Evolutionary conservation across 768 basidiomycete species (phyloP).

Genomic region (Termitomyces bulborhizus): DNA sequence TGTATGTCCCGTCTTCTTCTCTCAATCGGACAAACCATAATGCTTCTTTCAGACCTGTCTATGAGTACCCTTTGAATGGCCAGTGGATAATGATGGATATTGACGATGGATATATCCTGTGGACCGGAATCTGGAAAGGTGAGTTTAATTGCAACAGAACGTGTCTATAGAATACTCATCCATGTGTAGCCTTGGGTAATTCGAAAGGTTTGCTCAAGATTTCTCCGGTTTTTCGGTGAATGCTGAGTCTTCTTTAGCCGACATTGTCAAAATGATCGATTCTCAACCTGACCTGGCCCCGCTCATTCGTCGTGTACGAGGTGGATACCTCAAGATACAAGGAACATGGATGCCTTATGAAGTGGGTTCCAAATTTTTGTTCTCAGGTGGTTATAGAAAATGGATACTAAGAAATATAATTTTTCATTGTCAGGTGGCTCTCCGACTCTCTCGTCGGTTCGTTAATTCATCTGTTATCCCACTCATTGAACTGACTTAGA

Average conservation of each 20-base stretch:
- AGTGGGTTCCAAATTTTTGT: slow-evolving; percentile 31
- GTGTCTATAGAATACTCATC: slow-evolving; percentile 8
- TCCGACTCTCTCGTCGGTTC: slow-evolving; percentile 73
- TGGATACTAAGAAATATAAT: neutral
- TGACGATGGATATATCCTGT: slow-evolving; percentile 86
- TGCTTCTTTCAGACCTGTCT: slow-evolving; percentile 55
- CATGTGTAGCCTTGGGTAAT: slow-evolving; percentile 63
- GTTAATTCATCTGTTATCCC: slow-evolving; percentile 22
- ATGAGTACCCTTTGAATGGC: slow-evolving; percentile 83
- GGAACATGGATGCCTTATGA: slow-evolving; percentile 95
- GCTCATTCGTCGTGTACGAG: slow-evolving; percentile 77
- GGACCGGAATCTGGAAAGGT: slow-evolving; percentile 97
- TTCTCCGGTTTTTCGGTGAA: neutral
- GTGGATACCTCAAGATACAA: slow-evolving; percentile 87
- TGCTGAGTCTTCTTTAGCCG: slow-evolving; percentile 44
- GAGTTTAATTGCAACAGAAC: slow-evolving; percentile 5
- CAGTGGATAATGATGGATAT: slow-evolving; percentile 97
- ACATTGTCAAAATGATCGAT: slow-evolving; percentile 91
- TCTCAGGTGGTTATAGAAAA: neutral
- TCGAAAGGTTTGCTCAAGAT: slow-evolving; percentile 60
- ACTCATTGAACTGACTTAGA: slow-evolving; percentile 4
- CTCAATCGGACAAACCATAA: neutral
- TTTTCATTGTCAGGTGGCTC: slow-evolving; percentile 51
- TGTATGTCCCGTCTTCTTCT: slow-evolving; percentile 39
- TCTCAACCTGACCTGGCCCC: slow-evolving; percentile 83